These are phyloP conservation scores for Lachnellula suecica DNA, from an alignment of 2,329 filamentous ascomycete species.

Conservation along the genomic window DNA sequence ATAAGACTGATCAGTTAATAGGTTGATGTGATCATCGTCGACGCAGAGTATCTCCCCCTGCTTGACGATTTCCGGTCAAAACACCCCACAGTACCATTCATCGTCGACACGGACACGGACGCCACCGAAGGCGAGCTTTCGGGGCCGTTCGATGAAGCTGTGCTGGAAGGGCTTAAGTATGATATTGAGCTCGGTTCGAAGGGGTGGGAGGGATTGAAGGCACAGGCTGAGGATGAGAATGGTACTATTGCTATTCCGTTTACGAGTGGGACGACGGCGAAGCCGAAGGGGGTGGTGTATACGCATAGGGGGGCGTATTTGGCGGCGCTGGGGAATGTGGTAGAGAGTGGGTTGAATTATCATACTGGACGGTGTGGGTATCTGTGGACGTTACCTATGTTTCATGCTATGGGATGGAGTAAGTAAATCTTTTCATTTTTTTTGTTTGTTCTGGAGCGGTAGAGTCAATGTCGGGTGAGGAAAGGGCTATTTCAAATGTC, in stretches of 20 bases:
- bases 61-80: constrained; percentile 63
- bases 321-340: constrained; percentile 78
- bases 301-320: constrained; percentile 88
- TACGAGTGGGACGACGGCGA: constrained; percentile 88
- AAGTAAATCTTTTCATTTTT: constrained; percentile 9
- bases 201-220: constrained; percentile 76
- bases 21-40: constrained; percentile 83
- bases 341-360: constrained; percentile 83
- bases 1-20: too few relatives aligned
- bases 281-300: constrained; percentile 89
- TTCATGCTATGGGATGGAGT: constrained; percentile 59
- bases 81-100: constrained; percentile 64
- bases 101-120: constrained; percentile 83
- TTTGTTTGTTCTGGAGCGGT: neutral
- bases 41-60: constrained; percentile 73
- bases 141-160: constrained; percentile 80
- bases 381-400: constrained; percentile 91
- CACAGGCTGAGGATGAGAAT: constrained; percentile 70
- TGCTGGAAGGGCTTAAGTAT: constrained; percentile 75
- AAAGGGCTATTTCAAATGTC: too few relatives aligned
- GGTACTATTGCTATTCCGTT: constrained; percentile 85
- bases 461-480: constrained; percentile 4
- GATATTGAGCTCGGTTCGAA: constrained; percentile 64
- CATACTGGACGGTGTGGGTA: constrained; percentile 72
- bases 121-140: constrained; percentile 69